Evolutionary conservation across 345 rosid genomes (phyloP).

Genomic region (Erysimum cheiranthoides): DNA sequence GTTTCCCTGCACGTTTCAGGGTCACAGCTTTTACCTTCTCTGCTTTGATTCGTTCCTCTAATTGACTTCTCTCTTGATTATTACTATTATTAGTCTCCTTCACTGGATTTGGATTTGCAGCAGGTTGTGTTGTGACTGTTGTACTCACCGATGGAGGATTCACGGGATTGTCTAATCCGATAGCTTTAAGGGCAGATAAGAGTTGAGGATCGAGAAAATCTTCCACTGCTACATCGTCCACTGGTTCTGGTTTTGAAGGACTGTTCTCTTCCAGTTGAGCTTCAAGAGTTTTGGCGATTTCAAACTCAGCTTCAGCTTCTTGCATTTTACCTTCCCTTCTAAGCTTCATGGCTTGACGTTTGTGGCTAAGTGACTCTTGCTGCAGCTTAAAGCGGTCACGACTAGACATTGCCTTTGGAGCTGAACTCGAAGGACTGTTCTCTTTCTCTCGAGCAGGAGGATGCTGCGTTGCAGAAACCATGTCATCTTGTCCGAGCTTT

Average conservation of each 20-base stretch:
- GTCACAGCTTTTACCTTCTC: conserved; percentile 81
- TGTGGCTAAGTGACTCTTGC: conserved; percentile 83
- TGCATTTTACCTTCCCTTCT: conserved; percentile 76
- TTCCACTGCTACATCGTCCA: conserved; percentile 64
- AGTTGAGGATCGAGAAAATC: conserved; percentile 97
- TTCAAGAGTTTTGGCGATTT: conserved; percentile 88
- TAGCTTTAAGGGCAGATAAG: conserved; percentile 73
- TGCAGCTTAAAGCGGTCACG: conserved; percentile 91
- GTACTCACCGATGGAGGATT: conserved; percentile 35
- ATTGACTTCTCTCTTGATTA: conserved; percentile 59
- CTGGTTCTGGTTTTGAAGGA: conserved; percentile 48
- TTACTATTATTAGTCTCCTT: conserved; percentile 46
- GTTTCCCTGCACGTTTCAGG: conserved; percentile 84
- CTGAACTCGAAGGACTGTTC: conserved; percentile 48
- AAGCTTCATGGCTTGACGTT: conserved; percentile 86
- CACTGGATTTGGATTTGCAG: conserved; percentile 26
- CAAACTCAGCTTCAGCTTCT: conserved; percentile 95
- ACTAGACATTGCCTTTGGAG: conserved; percentile 66
- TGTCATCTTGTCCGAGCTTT: conserved; percentile 29
- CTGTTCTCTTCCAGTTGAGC: conserved; percentile 71
- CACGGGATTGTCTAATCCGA: conserved; percentile 63
- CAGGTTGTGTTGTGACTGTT: conserved; percentile 34
- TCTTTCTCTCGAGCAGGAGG: conserved; percentile 54
- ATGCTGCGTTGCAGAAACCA: conserved; percentile 31
- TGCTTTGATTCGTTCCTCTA: conserved; percentile 80